Conservation (phyloP, 306 rosid species). For the Carpinus fangiana region DNA sequence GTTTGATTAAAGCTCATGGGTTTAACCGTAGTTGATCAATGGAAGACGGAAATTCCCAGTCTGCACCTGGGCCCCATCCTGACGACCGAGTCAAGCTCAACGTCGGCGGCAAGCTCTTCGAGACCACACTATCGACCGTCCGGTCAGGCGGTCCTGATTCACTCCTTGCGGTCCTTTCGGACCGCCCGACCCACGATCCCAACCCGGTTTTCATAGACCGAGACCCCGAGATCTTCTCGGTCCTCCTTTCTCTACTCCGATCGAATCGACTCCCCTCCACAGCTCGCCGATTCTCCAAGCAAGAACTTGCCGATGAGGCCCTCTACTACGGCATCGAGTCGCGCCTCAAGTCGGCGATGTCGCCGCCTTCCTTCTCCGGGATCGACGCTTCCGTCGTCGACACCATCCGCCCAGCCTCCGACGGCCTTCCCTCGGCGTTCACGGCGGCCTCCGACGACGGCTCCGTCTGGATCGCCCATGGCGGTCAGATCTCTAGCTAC, state of each 20-base stretch:
- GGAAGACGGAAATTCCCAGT: constrained; percentile 37
- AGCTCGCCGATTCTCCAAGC: constrained; percentile 62
- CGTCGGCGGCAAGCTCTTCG: constrained; percentile 89
- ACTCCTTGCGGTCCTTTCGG: constrained; percentile 65
- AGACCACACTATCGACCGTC: constrained; percentile 67
- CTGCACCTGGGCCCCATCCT: constrained; percentile 10
- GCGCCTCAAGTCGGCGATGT: constrained; percentile 52
- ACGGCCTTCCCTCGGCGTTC: constrained; percentile 70
- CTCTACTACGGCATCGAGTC: constrained; percentile 76
- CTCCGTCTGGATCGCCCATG: constrained; percentile 85
- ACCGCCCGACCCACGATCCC: constrained; percentile 46
- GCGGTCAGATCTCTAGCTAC: constrained; percentile 79
- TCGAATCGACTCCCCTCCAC: constrained; percentile 70
- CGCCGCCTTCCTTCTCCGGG: constrained; percentile 67
- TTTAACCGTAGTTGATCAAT: background rate
- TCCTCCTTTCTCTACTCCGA: constrained; percentile 78
- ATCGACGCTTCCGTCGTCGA: constrained; percentile 62
- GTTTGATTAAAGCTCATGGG: no score
- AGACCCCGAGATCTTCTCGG: constrained; percentile 83
- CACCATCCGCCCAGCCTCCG: constrained; percentile 66
- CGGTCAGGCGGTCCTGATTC: constrained; percentile 78
- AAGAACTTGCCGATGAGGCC: constrained; percentile 87
- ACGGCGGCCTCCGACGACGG: constrained; percentile 50
- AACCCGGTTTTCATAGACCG: constrained; percentile 83
- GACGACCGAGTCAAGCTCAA: constrained; percentile 73